phyloP scores from a whole-genome alignment of 2,329 filamentous ascomycete species.

The Reticulascus tulasneorum region DNA sequence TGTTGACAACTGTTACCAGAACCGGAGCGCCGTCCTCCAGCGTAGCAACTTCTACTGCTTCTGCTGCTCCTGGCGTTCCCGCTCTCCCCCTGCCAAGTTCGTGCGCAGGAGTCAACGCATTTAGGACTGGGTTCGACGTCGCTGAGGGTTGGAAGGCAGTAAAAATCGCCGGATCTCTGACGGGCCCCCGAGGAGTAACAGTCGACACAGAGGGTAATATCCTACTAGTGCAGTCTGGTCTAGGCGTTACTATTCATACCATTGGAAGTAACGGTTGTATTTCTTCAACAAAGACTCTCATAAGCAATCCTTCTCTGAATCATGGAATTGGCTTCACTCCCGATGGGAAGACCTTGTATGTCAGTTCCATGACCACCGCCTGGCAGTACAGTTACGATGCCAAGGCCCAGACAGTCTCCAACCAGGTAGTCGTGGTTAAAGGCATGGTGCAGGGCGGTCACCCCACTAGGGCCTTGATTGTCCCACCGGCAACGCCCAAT shows the following conservation, averaged over 20 bases:
- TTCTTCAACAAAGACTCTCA: conserved; percentile 31
- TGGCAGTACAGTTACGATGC: conserved; percentile 57
- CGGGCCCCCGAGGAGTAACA: conserved; percentile 29
- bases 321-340: conserved; percentile 35
- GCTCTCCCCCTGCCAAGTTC: conserved; percentile 27
- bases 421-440: conserved; percentile 34
- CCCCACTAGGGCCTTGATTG: conserved; percentile 31
- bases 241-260: conserved; percentile 34
- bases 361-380: conserved; percentile 35
- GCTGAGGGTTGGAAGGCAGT: conserved; percentile 32
- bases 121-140: conserved; percentile 25
- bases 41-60: neutral
- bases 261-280: conserved; percentile 36
- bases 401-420: conserved; percentile 38
- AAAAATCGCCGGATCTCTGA: conserved; percentile 34
- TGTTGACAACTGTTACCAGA: conserved; percentile 7
- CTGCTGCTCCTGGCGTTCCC: conserved; percentile 3
- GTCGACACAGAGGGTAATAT: conserved; percentile 33
- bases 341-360: conserved; percentile 34
- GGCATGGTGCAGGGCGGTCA: conserved; percentile 36
- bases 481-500: conserved; percentile 31
- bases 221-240: conserved; percentile 30
- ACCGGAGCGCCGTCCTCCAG: conserved; percentile 5
- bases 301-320: conserved; percentile 30
- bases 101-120: conserved; percentile 28